Evolutionary conservation across 2,329 filamentous ascomycete genomes (phyloP).

Genomic region (Trichoderma atroviride): DNA sequence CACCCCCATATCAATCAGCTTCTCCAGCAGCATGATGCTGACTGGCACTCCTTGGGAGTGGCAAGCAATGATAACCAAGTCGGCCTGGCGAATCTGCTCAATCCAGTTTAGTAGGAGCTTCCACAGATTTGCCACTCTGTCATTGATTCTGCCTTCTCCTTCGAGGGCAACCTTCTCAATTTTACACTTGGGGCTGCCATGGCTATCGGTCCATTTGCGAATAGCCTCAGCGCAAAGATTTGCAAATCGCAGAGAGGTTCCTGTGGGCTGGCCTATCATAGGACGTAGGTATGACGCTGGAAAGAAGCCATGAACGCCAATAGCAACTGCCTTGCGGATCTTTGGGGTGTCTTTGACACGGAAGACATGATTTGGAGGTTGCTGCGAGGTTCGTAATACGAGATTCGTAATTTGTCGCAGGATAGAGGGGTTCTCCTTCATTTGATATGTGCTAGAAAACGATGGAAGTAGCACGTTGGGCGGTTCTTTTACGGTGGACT

Average conservation of each 20-base stretch:
- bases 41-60: constrained; percentile 97
- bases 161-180: constrained; percentile 95
- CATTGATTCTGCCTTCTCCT: constrained; percentile 88
- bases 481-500: constrained; percentile 43
- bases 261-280: constrained; percentile 91
- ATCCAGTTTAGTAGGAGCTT: constrained; percentile 94
- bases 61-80: constrained; percentile 88
- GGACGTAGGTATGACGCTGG: constrained; percentile 84
- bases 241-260: constrained; percentile 91
- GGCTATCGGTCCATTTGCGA: constrained; percentile 74
- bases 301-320: constrained; percentile 93
- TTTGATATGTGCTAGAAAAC: constrained; percentile 68
- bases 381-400: constrained; percentile 57
- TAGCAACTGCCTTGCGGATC: constrained; percentile 84
- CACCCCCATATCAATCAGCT: constrained; percentile 87
- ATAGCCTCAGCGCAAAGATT: constrained; percentile 85
- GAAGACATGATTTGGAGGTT: constrained; percentile 70
- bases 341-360: constrained; percentile 68
- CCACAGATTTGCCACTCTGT: constrained; percentile 91
- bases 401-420: constrained; percentile 66
- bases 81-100: constrained; percentile 81
- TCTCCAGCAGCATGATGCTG: constrained; percentile 86
- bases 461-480: constrained; percentile 71
- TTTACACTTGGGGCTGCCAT: constrained; percentile 73
- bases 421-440: constrained; percentile 69